These are phyloP conservation scores for Striga hermonthica DNA, from an alignment of 305 asterid genomes.

Conservation along the genomic window DNA sequence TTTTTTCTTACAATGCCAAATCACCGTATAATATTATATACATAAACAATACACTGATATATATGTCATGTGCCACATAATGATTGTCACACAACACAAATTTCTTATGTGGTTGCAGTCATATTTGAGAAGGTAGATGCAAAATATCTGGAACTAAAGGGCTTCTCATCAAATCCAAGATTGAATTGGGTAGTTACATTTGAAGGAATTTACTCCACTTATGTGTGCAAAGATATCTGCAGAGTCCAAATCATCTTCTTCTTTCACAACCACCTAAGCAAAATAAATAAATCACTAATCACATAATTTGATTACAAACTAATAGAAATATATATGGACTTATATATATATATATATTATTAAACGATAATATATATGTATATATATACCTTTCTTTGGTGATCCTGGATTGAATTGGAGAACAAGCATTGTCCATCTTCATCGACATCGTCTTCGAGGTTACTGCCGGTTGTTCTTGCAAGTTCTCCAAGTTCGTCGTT, in stretches of 20 bases:
- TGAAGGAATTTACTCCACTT: constrained; percentile 65
- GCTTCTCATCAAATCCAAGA: constrained; percentile 52
- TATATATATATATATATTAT: no score
- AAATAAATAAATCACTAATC: neutral
- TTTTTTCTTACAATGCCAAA: no score
- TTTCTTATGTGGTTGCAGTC: neutral
- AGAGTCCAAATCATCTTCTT: constrained; percentile 47
- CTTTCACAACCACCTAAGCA: constrained; percentile 42
- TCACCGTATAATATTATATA: no score
- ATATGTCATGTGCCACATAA: no score
- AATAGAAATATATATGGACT: no score
- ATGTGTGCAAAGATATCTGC: constrained; percentile 60
- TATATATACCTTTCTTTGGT: constrained; percentile 31
- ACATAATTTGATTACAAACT: no score
- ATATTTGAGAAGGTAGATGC: constrained; percentile 15
- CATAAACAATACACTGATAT: no score
- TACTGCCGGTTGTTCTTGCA: constrained; percentile 40
- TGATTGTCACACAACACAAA: neutral
- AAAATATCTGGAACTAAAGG: neutral
- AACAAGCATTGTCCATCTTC: constrained; percentile 47
- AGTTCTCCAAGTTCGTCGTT: constrained; percentile 66
- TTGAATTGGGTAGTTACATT: constrained; percentile 60
- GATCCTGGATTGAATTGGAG: constrained; percentile 30
- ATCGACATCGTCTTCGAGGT: constrained; percentile 62
- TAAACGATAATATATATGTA: neutral